Percentiles rank a stretch among this genome's conserved stretches.
Evolutionary conservation across 2,329 filamentous ascomycete species (phyloP).

Genomic region (Talaromyces sp.): DNA sequence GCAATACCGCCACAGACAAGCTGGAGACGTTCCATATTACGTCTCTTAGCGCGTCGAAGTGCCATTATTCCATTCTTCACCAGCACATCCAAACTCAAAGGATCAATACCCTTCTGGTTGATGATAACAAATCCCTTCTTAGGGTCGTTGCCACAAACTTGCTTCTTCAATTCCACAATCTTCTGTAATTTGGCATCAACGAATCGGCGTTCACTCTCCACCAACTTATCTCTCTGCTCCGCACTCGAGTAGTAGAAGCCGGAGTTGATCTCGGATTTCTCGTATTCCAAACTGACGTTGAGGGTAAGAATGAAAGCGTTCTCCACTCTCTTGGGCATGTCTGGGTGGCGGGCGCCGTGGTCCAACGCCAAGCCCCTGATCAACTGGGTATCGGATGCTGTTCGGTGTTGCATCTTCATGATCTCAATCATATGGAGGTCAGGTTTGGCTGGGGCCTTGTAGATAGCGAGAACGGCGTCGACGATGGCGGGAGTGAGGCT

Average conservation of each 20-base stretch:
- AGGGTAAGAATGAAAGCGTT: slow-evolving; percentile 93
- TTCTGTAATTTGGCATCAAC: slow-evolving; percentile 95
- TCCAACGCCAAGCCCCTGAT: slow-evolving; percentile 91
- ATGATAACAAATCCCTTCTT: slow-evolving; percentile 97
- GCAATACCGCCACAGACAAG: slow-evolving; percentile 86
- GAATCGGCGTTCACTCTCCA: slow-evolving; percentile 93
- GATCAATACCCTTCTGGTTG: slow-evolving; percentile 99
- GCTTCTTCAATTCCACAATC: slow-evolving; percentile 97
- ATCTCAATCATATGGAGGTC: slow-evolving; percentile 99
- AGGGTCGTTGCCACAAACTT: slow-evolving; percentile 87
- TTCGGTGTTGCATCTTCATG: slow-evolving; percentile 99
- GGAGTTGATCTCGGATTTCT: slow-evolving; percentile 99
- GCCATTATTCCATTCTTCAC: slow-evolving; percentile 98
- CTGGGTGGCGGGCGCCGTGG: slow-evolving; percentile 92
- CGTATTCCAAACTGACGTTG: slow-evolving; percentile 96
- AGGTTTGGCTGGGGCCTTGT: slow-evolving; percentile 83
- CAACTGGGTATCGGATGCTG: slow-evolving; percentile 90
- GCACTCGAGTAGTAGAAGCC: slow-evolving; percentile 98
- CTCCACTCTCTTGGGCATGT: slow-evolving; percentile 95
- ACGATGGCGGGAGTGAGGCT: slow-evolving; percentile 93
- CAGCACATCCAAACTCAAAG: slow-evolving; percentile 88
- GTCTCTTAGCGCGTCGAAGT: slow-evolving; percentile 87
- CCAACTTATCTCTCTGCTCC: slow-evolving; percentile 94
- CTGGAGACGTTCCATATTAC: slow-evolving; percentile 98
- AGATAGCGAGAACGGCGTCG: slow-evolving; percentile 92